Conservation (phyloP, 352 stramenopile species). For the Pythium plurisporium region DNA sequence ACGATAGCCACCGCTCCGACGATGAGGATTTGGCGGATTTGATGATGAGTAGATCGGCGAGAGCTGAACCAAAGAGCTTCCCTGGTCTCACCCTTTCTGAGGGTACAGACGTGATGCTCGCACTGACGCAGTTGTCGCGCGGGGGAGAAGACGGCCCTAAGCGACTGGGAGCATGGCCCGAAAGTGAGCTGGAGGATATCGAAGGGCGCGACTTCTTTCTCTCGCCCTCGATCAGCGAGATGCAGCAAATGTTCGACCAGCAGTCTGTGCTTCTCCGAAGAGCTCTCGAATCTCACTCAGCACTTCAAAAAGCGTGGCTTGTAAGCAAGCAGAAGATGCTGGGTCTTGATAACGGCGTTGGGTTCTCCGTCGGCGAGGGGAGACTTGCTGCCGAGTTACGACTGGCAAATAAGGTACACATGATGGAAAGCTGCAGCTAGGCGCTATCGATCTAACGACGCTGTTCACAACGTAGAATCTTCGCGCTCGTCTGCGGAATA, state of each 20-base stretch:
- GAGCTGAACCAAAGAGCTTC: slow-evolving; percentile 15
- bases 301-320: slow-evolving; percentile 71
- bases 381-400: slow-evolving; percentile 73
- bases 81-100: slow-evolving; percentile 64
- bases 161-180: slow-evolving; percentile 44
- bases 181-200: slow-evolving; percentile 46
- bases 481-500: slow-evolving; percentile 69
- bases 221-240: slow-evolving; percentile 79
- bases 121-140: slow-evolving; percentile 48
- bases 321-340: slow-evolving; percentile 74
- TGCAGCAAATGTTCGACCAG: slow-evolving; percentile 88
- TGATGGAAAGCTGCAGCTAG: background rate
- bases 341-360: slow-evolving; percentile 35
- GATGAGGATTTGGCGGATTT: background rate
- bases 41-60: background rate
- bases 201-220: slow-evolving; percentile 74
- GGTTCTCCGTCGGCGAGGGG: slow-evolving; percentile 79
- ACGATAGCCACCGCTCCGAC: background rate
- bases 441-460: background rate
- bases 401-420: slow-evolving; percentile 78
- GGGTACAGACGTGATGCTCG: slow-evolving; percentile 74
- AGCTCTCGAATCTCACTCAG: slow-evolving; percentile 68
- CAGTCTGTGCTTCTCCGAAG: slow-evolving; percentile 66
- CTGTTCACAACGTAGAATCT: slow-evolving; percentile 52
- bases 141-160: slow-evolving; percentile 27